phyloP scores from a whole-genome alignment of 2,329 filamentous ascomycete genomes.

The Pleoardoris graminearum region DNA sequence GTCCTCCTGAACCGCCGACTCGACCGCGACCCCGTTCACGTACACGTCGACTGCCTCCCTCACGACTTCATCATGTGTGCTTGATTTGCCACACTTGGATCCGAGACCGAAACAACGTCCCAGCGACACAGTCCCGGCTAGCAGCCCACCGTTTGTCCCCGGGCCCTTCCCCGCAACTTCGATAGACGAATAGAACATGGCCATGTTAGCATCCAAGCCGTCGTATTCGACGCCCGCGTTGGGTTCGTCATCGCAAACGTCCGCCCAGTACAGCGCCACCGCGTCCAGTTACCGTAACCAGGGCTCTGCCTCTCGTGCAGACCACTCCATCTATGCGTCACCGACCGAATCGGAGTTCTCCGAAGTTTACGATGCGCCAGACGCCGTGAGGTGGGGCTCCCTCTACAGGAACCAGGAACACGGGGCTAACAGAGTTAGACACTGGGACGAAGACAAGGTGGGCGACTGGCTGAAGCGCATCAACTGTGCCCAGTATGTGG shows the following conservation, averaged over 20 bases:
- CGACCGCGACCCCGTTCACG: background rate
- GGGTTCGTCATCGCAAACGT: constrained; percentile 34
- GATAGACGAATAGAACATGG: constrained; percentile 55
- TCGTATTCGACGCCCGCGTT: constrained; percentile 64
- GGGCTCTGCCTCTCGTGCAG: constrained; percentile 34
- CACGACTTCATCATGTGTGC: constrained; percentile 16
- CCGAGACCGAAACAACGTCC: constrained; percentile 3
- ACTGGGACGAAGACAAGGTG: constrained; percentile 89
- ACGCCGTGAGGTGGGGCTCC: constrained; percentile 54
- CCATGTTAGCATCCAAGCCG: constrained; percentile 77
- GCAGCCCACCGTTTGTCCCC: constrained; percentile 5
- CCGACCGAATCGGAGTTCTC: constrained; percentile 94
- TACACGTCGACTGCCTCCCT: background rate
- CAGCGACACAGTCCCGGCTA: constrained; percentile 4
- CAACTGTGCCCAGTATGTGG: constrained; percentile 92
- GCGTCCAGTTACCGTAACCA: constrained; percentile 43
- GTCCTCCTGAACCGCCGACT: constrained; percentile 6
- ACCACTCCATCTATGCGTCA: constrained; percentile 68
- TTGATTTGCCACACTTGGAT: constrained; percentile 8
- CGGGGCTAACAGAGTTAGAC: constrained; percentile 45
- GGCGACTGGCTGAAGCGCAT: constrained; percentile 89
- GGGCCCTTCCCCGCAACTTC: constrained; percentile 1
- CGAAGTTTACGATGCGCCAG: constrained; percentile 71
- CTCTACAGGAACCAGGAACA: constrained; percentile 2
- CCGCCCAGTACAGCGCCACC: constrained; percentile 41